Conservation (phyloP, 371 early-diverging fungal genomes). For the Mortierella sp. region DNA sequence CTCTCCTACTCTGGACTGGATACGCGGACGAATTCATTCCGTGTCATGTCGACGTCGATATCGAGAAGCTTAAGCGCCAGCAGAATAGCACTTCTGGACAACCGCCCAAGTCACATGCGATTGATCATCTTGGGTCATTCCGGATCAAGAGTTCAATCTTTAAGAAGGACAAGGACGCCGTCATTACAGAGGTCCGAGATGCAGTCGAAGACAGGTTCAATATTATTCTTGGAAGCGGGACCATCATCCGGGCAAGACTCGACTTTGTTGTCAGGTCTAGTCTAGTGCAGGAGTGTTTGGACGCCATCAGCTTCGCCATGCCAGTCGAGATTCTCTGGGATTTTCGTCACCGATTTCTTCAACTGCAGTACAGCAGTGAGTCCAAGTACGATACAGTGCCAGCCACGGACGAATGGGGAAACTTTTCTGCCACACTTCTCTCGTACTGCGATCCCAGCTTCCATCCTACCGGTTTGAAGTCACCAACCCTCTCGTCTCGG, state of each 20-base stretch:
- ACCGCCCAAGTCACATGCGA: neutral
- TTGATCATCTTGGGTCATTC: neutral
- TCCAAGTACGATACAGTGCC: conserved; percentile 1
- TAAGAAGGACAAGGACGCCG: conserved; percentile 14
- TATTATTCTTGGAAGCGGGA: conserved; percentile 45
- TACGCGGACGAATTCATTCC: conserved; percentile 33
- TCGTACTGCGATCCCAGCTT: conserved; percentile 52
- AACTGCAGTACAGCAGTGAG: conserved; percentile 32
- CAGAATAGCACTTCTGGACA: neutral
- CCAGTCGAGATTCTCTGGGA: conserved; percentile 53
- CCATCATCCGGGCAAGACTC: conserved; percentile 56
- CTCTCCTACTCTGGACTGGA: conserved; percentile 61
- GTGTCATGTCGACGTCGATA: conserved; percentile 25
- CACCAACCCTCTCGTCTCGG: conserved; percentile 16
- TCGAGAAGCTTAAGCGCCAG: neutral
- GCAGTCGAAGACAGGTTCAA: conserved; percentile 64
- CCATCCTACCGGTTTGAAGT: conserved; percentile 9
- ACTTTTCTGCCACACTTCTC: conserved; percentile 65
- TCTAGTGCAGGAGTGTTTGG: conserved; percentile 63
- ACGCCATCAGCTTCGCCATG: conserved; percentile 64
- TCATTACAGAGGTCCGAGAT: conserved; percentile 58
- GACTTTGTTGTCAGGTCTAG: conserved; percentile 58
- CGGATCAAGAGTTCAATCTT: neutral
- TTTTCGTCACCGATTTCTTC: conserved; percentile 57
- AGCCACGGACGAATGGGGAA: conserved; percentile 65